These are phyloP conservation scores for Schizochytrium sp. DNA, from an alignment of 108 stramenopile species.

Conservation along the genomic window DNA sequence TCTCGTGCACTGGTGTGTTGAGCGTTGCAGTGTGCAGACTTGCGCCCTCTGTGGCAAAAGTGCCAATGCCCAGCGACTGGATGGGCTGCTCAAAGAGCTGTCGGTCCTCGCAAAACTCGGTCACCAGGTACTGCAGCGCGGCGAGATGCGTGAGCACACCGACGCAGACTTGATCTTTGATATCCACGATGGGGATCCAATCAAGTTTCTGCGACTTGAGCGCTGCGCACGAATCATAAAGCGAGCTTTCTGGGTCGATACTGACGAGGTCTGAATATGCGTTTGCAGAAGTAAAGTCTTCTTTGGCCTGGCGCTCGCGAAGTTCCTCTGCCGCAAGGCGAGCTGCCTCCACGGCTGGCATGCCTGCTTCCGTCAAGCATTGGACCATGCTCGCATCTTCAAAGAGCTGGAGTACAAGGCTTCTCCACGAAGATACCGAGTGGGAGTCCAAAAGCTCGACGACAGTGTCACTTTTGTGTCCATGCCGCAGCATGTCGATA, in stretches of 20 bases:
- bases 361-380: background rate
- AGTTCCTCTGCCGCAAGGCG: background rate
- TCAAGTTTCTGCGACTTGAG: slow-evolving; percentile 51
- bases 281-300: background rate
- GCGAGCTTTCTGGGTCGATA: background rate
- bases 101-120: slow-evolving; percentile 82
- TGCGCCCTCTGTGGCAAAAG: slow-evolving; percentile 50
- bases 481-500: slow-evolving; percentile 79
- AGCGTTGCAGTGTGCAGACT: slow-evolving; percentile 63
- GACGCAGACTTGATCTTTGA: slow-evolving; percentile 56
- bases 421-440: slow-evolving; percentile 47
- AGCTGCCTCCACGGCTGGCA: slow-evolving; percentile 8
- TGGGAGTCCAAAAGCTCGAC: slow-evolving; percentile 63
- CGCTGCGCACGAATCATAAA: slow-evolving; percentile 57
- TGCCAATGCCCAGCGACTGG: slow-evolving; percentile 77
- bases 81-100: slow-evolving; percentile 87
- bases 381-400: background rate
- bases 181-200: slow-evolving; percentile 73
- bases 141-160: slow-evolving; percentile 74
- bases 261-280: background rate
- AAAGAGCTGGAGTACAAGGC: background rate
- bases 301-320: background rate
- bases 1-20: slow-evolving; percentile 66
- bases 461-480: slow-evolving; percentile 41
- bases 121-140: slow-evolving; percentile 78